A percentile compares a stretch with the other conserved stretches of the same genome.
These are phyloP conservation scores for Candida coquimbonensis DNA, from an alignment of 805 yeast species.

Conservation along the genomic window DNA sequence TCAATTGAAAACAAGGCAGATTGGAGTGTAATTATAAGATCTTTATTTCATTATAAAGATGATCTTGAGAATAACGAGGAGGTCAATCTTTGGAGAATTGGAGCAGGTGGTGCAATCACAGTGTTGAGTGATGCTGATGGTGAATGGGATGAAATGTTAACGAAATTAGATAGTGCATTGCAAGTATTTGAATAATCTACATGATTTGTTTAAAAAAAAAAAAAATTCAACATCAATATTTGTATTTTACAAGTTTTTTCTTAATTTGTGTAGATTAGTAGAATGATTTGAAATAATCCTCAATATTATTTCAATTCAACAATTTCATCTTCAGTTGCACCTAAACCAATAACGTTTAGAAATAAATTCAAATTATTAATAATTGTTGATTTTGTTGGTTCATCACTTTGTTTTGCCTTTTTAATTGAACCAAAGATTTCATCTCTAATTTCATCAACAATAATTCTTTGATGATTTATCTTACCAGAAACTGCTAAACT, in stretches of 20 bases:
- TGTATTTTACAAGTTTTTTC: not conserved
- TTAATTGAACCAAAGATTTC: slow-evolving; percentile 85
- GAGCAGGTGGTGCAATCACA: slow-evolving; percentile 98
- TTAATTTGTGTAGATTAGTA: too few species aligned
- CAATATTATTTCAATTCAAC: slow-evolving; percentile 49
- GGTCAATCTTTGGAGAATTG: slow-evolving; percentile 64
- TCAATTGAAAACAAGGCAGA: slow-evolving; percentile 80
- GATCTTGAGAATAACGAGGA: slow-evolving; percentile 29
- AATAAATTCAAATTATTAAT: slow-evolving; percentile 82
- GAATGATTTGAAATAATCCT: too few species aligned
- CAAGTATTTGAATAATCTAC: slow-evolving; percentile 44
- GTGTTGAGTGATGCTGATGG: slow-evolving; percentile 75
- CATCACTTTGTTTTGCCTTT: slow-evolving; percentile 50
- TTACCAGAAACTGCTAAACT: slow-evolving; percentile 88
- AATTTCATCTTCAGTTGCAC: slow-evolving; percentile 85
- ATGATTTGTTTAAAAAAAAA: slow-evolving; percentile 6
- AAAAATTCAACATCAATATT: slow-evolving; percentile 4
- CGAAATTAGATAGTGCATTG: slow-evolving; percentile 73
- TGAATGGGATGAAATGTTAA: slow-evolving; percentile 88
- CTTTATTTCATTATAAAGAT: slow-evolving; percentile 58
- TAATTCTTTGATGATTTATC: slow-evolving; percentile 82
- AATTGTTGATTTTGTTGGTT: slow-evolving; percentile 45
- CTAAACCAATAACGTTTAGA: slow-evolving; percentile 92
- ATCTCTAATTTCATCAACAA: slow-evolving; percentile 90
- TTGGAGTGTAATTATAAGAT: slow-evolving; percentile 93